Base-by-base conservation (phyloP, 306 rosid species). In the Hippophae rhamnoides region DNA sequence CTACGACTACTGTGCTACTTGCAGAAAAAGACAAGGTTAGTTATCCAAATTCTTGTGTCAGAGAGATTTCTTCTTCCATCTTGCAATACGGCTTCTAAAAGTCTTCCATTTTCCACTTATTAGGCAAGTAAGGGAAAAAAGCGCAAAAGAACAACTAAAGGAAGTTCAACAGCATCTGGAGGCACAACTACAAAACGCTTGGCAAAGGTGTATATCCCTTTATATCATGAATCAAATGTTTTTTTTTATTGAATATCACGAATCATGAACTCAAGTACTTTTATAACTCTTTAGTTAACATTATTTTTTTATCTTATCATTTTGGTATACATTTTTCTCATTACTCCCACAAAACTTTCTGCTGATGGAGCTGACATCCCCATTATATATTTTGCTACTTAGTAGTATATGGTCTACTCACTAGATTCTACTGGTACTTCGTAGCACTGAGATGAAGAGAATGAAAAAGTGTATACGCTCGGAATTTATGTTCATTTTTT, bases 11-110 rank as follows among this genome's bases (percentile, higher is more conserved):
- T 51, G 82, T 74, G 62, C 78, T 80, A 45, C 90, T 88, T 48
- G 83, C 89, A 9, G 99, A 88, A 62, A 83, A 80, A 68, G 99
- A 87, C 45, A 79, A 79, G 95, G 99, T 92, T 60, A 53, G 44
- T 40, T 60, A 45, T 25, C 52, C 38, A 54, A 38, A 54, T 65
- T 61, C 49, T 63, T 7, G 43, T 8, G 13, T 23, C 10, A 5
- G 10, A 11, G 43, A 42, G 52, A 11, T 9, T 41, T 14, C 52
- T 53, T 54, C 45, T 9, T 49, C 14, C 14, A 14, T 66, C 31
- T 27, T 41, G 13, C 40, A 26, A 27, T 13, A 13, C 40, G 40
- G 53, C 49, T 71, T 70, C 68, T 53, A 41, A 60, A 70, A 40
- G 12, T 50, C 50, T 50, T 71, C 14, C 5, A 10, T 31, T 50